Conservation (phyloP, 129 eudicot genomes). For the Centella asiatica region DNA sequence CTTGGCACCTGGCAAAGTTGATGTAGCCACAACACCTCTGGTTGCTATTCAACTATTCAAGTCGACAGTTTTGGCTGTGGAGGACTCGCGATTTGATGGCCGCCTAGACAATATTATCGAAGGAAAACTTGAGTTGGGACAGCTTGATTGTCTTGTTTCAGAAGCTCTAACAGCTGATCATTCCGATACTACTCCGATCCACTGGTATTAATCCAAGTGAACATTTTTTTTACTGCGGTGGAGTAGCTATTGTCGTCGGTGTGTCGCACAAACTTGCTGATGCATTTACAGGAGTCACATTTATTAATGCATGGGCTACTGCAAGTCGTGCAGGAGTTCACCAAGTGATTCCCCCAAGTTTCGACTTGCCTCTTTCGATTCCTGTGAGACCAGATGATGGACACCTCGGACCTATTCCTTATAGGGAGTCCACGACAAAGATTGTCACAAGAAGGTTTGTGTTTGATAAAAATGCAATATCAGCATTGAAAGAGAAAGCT, state of each 20-base stretch:
- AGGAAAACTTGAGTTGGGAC: too few species aligned
- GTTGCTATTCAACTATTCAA: conserved; percentile 18
- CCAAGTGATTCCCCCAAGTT: not conserved
- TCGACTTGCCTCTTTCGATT: not conserved
- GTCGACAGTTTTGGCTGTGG: conserved; percentile 18
- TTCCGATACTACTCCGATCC: too few species aligned
- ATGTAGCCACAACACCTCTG: not conserved
- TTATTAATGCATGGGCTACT: conserved; percentile 14
- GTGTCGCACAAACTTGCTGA: conserved; percentile 21
- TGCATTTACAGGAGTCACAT: conserved; percentile 1
- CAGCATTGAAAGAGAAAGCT: not conserved
- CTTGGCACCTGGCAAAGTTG: conserved; percentile 5
- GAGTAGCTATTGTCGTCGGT: too few species aligned
- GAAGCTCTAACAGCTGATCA: too few species aligned
- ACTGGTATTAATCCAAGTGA: too few species aligned
- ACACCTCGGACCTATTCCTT: too few species aligned
- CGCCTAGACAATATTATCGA: too few species aligned
- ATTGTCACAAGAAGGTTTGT: conserved; percentile 8
- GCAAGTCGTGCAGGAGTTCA: not conserved
- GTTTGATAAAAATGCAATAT: not conserved
- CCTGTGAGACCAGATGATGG: conserved; percentile 16
- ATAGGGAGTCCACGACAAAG: not conserved
- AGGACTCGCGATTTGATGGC: conserved; percentile 15
- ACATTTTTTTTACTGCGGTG: too few species aligned
- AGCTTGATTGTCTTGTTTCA: too few species aligned